These are phyloP conservation scores for Cyberlindnera petersonii DNA, from an alignment of 805 yeast species.

Conservation along the genomic window DNA sequence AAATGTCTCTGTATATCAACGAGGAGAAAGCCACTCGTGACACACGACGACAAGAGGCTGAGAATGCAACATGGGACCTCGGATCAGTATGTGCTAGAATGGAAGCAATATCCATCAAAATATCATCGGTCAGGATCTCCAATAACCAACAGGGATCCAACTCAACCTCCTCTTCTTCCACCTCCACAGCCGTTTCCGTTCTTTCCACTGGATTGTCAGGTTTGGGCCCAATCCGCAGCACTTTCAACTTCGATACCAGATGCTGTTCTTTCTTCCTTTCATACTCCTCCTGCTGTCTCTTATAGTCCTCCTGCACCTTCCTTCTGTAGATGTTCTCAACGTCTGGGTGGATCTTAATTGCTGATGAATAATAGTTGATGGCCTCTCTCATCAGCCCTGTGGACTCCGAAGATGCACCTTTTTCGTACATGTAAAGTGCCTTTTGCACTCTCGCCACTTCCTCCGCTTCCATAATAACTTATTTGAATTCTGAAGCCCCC, in stretches of 20 bases:
- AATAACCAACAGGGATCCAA: slow-evolving; percentile 38
- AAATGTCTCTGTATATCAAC: slow-evolving; percentile 47
- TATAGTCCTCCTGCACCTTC: slow-evolving; percentile 42
- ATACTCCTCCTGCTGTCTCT: slow-evolving; percentile 25
- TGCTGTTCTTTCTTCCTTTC: slow-evolving; percentile 5
- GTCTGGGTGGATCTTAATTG: slow-evolving; percentile 48
- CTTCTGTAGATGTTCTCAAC: slow-evolving; percentile 70
- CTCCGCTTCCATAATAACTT: slow-evolving; percentile 1
- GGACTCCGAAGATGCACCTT: slow-evolving; percentile 67
- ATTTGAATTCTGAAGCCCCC: no score
- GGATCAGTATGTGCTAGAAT: slow-evolving; percentile 45
- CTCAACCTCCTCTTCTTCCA: slow-evolving; percentile 11
- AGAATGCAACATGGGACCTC: slow-evolving; percentile 61
- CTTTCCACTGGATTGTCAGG: slow-evolving; percentile 8
- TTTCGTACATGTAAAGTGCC: slow-evolving; percentile 65
- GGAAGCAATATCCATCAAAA: slow-evolving; percentile 48
- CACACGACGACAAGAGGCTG: slow-evolving; percentile 54
- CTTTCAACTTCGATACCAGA: slow-evolving; percentile 1
- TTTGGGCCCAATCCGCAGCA: neutral
- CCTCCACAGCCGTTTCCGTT: slow-evolving; percentile 19
- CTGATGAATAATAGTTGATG: slow-evolving; percentile 63
- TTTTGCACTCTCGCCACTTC: slow-evolving; percentile 21
- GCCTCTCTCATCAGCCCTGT: slow-evolving; percentile 83
- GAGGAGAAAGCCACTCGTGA: slow-evolving; percentile 56
- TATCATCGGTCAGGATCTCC: slow-evolving; percentile 52